Conservation (phyloP, 2,329 filamentous ascomycete species). For the Ceratocystis albifundus region DNA sequence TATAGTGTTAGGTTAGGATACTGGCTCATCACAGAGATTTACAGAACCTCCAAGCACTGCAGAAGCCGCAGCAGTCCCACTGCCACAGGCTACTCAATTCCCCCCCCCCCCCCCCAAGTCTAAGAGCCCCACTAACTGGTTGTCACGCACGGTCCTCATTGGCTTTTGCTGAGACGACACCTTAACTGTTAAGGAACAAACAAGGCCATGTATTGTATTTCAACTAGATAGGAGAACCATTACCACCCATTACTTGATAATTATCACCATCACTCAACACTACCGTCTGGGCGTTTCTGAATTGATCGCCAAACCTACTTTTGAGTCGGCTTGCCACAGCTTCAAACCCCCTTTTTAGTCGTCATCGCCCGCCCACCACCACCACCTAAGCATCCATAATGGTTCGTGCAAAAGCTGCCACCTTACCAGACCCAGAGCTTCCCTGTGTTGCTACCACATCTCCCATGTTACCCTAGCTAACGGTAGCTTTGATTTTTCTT, state of each 20-base stretch:
- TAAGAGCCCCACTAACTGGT: constrained; percentile 18
- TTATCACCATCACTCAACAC: neutral
- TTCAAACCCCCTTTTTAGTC: neutral
- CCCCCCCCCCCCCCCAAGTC: no score
- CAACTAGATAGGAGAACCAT: constrained; percentile 14
- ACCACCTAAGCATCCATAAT: constrained; percentile 8
- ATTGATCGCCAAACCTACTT: neutral
- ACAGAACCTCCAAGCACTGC: neutral
- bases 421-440: neutral
- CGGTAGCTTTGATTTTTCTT: neutral
- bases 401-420: constrained; percentile 11
- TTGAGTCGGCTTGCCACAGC: neutral
- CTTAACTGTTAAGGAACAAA: constrained; percentile 19
- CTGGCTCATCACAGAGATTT: neutral
- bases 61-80: neutral
- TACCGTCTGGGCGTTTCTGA: neutral
- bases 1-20: no score
- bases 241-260: neutral
- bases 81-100: neutral
- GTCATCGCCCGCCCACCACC: no score
- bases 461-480: neutral
- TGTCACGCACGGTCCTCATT: constrained; percentile 17
- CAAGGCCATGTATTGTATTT: constrained; percentile 23
- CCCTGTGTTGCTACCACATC: neutral
- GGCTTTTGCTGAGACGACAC: constrained; percentile 22